Percentiles rank a stretch among this genome's conserved stretches.
These are phyloP conservation scores for Leccinum subrobustum DNA, from an alignment of 1,284 basidiomycete genomes.

Conservation along the genomic window DNA sequence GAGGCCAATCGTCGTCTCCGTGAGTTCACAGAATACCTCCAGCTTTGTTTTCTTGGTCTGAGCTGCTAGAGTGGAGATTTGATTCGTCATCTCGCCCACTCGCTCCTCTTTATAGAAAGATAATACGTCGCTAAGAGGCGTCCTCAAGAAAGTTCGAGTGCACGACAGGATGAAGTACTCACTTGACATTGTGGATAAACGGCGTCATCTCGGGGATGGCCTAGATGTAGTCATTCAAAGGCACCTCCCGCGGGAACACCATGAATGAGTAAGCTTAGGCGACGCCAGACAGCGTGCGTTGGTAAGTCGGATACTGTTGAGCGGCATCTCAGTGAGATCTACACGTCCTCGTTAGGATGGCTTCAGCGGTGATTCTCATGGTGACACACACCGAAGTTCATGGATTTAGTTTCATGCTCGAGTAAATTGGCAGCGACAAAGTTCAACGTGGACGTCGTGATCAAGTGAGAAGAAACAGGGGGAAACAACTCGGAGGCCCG, in stretches of 20 bases:
- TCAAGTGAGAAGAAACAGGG: conserved; percentile 19
- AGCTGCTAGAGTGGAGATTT: conserved; percentile 27
- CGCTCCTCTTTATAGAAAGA: background rate
- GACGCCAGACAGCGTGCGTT: conserved; percentile 28
- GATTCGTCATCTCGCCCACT: background rate
- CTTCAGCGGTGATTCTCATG: background rate
- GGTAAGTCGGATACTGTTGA: conserved; percentile 27
- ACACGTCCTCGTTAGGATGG: background rate
- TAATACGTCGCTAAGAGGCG: conserved; percentile 33
- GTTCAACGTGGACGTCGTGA: conserved; percentile 23
- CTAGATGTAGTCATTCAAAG: background rate
- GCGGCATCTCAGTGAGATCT: conserved; percentile 13
- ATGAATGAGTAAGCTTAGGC: background rate
- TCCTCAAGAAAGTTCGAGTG: background rate
- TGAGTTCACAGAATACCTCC: conserved; percentile 24
- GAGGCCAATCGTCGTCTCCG: conserved; percentile 20
- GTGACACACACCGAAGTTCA: conserved; percentile 10
- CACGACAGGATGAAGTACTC: conserved; percentile 4
- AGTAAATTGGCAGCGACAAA: conserved; percentile 22
- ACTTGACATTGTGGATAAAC: conserved; percentile 22
- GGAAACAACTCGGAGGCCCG: conserved; percentile 11
- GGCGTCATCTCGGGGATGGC: background rate
- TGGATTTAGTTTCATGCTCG: conserved; percentile 28
- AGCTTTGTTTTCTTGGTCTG: conserved; percentile 24
- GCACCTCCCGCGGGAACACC: background rate